Evolutionary conservation across 176 grass and related monocot species (phyloP).

Genomic region (Triticum urartu): DNA sequence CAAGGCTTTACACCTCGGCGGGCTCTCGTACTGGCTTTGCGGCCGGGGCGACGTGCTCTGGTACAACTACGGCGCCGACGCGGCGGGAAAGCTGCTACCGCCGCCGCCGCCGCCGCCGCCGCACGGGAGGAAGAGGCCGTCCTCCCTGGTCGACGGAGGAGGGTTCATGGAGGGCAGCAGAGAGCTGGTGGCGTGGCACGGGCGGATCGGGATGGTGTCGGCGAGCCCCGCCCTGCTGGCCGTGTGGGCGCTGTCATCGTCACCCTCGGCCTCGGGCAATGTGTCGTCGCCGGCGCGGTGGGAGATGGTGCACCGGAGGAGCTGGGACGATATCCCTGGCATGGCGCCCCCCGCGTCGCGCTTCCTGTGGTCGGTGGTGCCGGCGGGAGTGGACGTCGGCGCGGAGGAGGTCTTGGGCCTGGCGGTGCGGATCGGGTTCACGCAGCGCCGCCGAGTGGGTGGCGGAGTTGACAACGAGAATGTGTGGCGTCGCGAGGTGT

Average conservation of each 20-base stretch:
- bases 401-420: neutral
- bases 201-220: neutral
- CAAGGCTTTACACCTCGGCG: neutral
- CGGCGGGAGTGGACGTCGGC: neutral
- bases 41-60: neutral
- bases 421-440: neutral
- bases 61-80: neutral
- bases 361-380: conserved; percentile 25
- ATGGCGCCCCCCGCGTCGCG: neutral
- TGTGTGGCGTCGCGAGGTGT: neutral
- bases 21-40: conserved; percentile 1
- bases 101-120: no score
- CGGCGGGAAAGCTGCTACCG: neutral
- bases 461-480: neutral
- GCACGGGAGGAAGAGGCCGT: neutral
- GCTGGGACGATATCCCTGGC: conserved; percentile 9
- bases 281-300: neutral
- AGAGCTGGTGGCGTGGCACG: neutral
- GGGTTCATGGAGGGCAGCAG: neutral
- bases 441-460: neutral
- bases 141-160: neutral
- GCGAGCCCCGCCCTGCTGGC: neutral
- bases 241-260: neutral
- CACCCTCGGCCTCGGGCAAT: neutral
- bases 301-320: conserved; percentile 4